Percentiles rank a stretch among this genome's conserved stretches.
These are phyloP conservation scores for Metschnikowia matae DNA, from an alignment of 805 yeast genomes.

Conservation along the genomic window DNA sequence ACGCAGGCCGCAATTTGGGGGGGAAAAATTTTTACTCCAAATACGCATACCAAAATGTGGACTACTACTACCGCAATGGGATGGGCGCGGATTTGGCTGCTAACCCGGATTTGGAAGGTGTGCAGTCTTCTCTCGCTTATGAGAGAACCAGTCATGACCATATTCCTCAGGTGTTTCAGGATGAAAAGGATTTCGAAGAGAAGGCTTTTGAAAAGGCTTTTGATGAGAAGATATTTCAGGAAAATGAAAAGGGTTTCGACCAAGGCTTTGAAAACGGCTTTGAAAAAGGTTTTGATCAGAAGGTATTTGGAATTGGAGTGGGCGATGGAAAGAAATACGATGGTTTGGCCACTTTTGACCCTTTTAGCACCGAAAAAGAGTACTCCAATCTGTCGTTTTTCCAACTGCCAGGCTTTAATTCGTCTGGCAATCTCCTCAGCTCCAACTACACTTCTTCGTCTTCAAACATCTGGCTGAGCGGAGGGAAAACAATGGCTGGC, in stretches of 20 bases:
- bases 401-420: conserved; percentile 16
- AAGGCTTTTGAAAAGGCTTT: not conserved
- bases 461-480: conserved; percentile 26
- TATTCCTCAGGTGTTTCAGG: conserved; percentile 18
- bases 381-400: conserved; percentile 6
- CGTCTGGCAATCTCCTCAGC: conserved; percentile 16
- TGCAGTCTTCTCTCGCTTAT: not conserved
- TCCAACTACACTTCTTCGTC: conserved; percentile 12
- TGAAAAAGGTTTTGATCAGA: not conserved
- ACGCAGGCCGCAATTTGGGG: not conserved
- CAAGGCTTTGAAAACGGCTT: not conserved
- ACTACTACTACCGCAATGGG: not conserved
- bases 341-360: conserved; percentile 23
- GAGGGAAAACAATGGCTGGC: conserved; percentile 12
- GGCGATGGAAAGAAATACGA: conserved; percentile 8
- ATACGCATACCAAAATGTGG: not conserved
- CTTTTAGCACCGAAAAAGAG: conserved; percentile 17
- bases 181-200: not conserved
- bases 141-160: conserved; percentile 3
- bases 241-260: not conserved
- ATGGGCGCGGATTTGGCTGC: not conserved
- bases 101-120: not conserved
- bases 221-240: not conserved
- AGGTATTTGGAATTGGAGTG: not conserved
- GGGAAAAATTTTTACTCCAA: not conserved